These are phyloP conservation scores for Cytidiella melzeri DNA, from an alignment of 768 basidiomycete species.

Conservation along the genomic window DNA sequence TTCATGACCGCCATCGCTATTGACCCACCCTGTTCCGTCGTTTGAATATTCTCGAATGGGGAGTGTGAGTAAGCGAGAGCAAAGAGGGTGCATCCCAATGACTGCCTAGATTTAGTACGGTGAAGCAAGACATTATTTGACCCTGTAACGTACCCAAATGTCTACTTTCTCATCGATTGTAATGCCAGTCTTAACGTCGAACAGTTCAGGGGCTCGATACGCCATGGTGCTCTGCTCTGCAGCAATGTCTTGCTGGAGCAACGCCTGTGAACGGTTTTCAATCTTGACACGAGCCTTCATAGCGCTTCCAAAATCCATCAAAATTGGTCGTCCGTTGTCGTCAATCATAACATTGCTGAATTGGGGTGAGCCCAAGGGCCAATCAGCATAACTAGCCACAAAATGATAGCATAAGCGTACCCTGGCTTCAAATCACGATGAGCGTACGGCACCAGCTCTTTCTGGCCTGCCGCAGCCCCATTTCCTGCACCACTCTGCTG, in stretches of 20 bases:
- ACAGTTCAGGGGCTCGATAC: slow-evolving; percentile 94
- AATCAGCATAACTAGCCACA: slow-evolving; percentile 7
- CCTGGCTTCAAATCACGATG: slow-evolving; percentile 96
- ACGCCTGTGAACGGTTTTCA: slow-evolving; percentile 77
- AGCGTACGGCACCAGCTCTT: slow-evolving; percentile 80
- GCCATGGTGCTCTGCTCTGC: slow-evolving; percentile 99
- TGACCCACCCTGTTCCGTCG: slow-evolving; percentile 90
- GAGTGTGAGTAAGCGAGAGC: slow-evolving; percentile 95
- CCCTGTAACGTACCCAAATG: slow-evolving; percentile 68
- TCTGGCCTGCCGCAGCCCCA: slow-evolving; percentile 29
- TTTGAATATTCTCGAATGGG: slow-evolving; percentile 90
- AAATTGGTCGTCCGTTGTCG: slow-evolving; percentile 85
- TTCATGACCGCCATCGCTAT: slow-evolving; percentile 97
- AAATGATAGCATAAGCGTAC: slow-evolving; percentile 38
- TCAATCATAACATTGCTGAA: slow-evolving; percentile 92
- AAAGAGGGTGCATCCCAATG: slow-evolving; percentile 90
- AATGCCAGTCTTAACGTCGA: slow-evolving; percentile 91
- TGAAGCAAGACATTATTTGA: not conserved
- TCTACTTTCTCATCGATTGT: slow-evolving; percentile 92
- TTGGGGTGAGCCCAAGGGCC: no score
- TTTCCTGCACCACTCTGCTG: slow-evolving; percentile 35
- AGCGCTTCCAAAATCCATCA: slow-evolving; percentile 98
- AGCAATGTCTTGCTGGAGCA: slow-evolving; percentile 93
- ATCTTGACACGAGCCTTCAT: slow-evolving; percentile 80
- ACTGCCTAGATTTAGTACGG: slow-evolving; percentile 40